phyloP scores from a whole-genome alignment of 208 protist species.

The Trypanosoma rangeli region DNA sequence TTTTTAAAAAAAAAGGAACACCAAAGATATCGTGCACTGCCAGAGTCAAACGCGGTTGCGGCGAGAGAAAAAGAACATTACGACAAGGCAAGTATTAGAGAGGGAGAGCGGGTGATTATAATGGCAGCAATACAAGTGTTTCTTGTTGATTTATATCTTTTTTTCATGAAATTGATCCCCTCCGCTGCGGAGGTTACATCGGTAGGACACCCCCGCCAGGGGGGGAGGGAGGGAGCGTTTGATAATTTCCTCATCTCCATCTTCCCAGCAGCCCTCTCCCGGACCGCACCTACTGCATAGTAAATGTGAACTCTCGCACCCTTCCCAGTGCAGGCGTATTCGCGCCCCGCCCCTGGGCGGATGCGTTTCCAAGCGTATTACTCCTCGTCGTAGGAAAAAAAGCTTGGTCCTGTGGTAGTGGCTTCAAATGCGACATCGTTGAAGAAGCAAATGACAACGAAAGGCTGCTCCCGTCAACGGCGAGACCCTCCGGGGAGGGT shows the following conservation, averaged over 20 bases:
- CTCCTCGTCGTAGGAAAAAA: not conserved
- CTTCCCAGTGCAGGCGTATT: not conserved
- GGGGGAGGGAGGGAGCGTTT: not conserved
- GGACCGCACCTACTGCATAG: slow-evolving; percentile 9
- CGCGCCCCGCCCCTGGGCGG: not conserved
- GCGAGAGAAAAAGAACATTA: no score
- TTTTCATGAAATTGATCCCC: not conserved
- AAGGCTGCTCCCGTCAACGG: slow-evolving; percentile 22
- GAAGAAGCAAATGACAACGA: not conserved
- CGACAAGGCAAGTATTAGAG: no score
- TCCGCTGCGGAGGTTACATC: not conserved
- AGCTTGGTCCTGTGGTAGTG: not conserved
- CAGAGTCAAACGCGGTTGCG: no score
- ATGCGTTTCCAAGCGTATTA: not conserved
- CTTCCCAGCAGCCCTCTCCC: not conserved
- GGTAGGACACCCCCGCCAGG: no score
- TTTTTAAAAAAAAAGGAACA: no score
- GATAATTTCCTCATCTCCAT: not conserved
- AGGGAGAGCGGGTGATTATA: no score
- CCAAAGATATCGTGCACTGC: no score
- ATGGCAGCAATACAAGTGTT: no score
- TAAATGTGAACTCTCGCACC: slow-evolving; percentile 14
- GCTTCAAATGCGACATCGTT: not conserved
- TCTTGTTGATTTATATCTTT: not conserved
- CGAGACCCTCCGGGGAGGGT: slow-evolving; percentile 11